Conservation (phyloP, 2,329 filamentous ascomycete species). For the Phyllosticta capitalensis region DNA sequence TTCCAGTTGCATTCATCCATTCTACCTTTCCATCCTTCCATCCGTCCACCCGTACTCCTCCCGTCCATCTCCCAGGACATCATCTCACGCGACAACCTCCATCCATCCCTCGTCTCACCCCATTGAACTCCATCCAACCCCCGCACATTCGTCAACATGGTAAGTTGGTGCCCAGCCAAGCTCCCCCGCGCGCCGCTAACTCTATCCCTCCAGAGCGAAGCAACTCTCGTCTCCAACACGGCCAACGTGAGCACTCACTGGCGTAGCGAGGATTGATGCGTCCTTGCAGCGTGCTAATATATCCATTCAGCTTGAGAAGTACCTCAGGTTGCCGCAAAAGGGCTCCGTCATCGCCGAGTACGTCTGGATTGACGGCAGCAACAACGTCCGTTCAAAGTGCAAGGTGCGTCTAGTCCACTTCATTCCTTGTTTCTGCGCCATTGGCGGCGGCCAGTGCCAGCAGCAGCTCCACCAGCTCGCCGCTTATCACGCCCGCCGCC, state of each 20-base stretch:
- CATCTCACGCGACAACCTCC: neutral
- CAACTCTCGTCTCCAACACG: constrained; percentile 38
- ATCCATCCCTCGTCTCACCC: neutral
- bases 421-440: constrained; percentile 7
- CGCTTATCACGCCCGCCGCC: constrained; percentile 21
- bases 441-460: constrained; percentile 6
- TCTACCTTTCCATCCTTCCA: neutral
- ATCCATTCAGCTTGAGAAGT: constrained; percentile 72
- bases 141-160: neutral
- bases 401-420: constrained; percentile 50
- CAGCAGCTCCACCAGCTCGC: constrained; percentile 4
- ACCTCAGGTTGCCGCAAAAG: constrained; percentile 82
- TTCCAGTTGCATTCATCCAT: neutral
- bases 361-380: constrained; percentile 83
- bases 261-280: neutral
- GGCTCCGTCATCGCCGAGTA: constrained; percentile 89
- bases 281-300: neutral
- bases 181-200: neutral
- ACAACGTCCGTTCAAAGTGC: constrained; percentile 85
- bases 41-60: neutral
- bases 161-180: neutral
- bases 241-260: constrained; percentile 32
- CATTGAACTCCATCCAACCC: neutral
- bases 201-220: constrained; percentile 23
- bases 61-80: neutral